phyloP scores from a whole-genome alignment of 768 basidiomycete species.

The Podaxis mareebaensis region DNA sequence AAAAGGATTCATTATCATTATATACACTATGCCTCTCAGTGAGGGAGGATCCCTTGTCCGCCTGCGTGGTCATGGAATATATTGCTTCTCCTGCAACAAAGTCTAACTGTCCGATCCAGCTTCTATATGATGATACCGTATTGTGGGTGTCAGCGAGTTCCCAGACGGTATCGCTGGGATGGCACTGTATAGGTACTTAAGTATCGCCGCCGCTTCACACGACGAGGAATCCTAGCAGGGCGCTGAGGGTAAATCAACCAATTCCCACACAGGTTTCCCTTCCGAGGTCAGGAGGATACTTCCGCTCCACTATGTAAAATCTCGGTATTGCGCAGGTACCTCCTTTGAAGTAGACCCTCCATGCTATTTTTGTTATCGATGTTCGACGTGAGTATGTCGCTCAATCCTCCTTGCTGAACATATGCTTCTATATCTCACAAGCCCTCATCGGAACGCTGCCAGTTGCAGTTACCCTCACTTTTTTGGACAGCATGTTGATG shows the following conservation, averaged over 20 bases:
- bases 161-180: too few relatives aligned
- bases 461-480: neutral
- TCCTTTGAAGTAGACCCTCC: neutral
- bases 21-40: neutral
- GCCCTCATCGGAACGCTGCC: neutral
- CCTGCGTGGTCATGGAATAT: neutral
- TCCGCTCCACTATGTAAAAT: too few relatives aligned
- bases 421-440: slow-evolving; percentile 5
- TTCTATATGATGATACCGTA: too few relatives aligned
- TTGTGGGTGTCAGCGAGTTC: too few relatives aligned
- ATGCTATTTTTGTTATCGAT: slow-evolving; percentile 4
- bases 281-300: too few relatives aligned
- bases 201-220: too few relatives aligned
- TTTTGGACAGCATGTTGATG: neutral
- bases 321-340: too few relatives aligned
- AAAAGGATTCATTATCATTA: neutral
- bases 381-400: slow-evolving; percentile 1
- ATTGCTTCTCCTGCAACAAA: neutral
- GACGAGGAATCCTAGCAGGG: too few relatives aligned
- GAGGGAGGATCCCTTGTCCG: neutral
- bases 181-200: too few relatives aligned
- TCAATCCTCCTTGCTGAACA: neutral
- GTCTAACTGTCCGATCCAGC: too few relatives aligned
- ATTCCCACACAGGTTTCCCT: too few relatives aligned
- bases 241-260: too few relatives aligned